Percentiles rank a stretch among this genome's conserved stretches.
phyloP scores from a whole-genome alignment of 2,329 filamentous ascomycete species.

The Curvularia sp. region DNA sequence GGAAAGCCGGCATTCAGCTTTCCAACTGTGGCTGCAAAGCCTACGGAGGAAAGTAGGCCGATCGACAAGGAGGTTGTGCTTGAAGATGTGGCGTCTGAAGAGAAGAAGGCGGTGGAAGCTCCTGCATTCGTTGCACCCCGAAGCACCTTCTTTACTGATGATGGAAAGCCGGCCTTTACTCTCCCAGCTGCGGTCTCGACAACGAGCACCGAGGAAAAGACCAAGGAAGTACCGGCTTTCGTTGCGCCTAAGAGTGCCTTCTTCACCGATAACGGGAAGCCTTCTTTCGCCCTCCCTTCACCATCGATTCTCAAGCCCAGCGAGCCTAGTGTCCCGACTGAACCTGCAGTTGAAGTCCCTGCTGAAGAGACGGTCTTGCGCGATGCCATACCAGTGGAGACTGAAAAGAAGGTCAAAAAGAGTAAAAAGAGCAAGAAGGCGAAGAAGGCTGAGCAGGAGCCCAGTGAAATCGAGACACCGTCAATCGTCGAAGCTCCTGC shows the following conservation, averaged over 20 bases:
- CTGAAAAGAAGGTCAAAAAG: slow-evolving; percentile 38
- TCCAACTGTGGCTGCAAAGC: background rate
- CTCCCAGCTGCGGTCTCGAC: background rate
- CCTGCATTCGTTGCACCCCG: slow-evolving; percentile 1
- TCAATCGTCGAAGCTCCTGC: slow-evolving; percentile 13
- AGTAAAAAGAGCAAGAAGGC: slow-evolving; percentile 31
- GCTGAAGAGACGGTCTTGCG: slow-evolving; percentile 20
- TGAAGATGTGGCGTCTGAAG: background rate
- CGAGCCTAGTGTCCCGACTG: background rate
- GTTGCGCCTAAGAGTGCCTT: background rate
- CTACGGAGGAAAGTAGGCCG: background rate
- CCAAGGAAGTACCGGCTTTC: background rate
- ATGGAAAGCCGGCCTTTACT: slow-evolving; percentile 10
- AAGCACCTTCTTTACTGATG: slow-evolving; percentile 14
- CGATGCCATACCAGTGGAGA: slow-evolving; percentile 12
- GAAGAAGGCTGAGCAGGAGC: slow-evolving; percentile 37
- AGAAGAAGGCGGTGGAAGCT: background rate
- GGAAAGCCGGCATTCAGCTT: slow-evolving; percentile 11
- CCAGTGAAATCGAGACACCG: slow-evolving; percentile 18
- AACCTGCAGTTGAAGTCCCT: slow-evolving; percentile 7
- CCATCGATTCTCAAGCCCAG: slow-evolving; percentile 4
- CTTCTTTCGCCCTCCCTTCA: slow-evolving; percentile 4
- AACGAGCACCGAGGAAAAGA: background rate
- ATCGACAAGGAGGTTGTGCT: background rate
- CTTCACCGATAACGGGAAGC: slow-evolving; percentile 4